Base-by-base conservation (phyloP, 768 basidiomycete species). In the Podaxis rugospora region DNA sequence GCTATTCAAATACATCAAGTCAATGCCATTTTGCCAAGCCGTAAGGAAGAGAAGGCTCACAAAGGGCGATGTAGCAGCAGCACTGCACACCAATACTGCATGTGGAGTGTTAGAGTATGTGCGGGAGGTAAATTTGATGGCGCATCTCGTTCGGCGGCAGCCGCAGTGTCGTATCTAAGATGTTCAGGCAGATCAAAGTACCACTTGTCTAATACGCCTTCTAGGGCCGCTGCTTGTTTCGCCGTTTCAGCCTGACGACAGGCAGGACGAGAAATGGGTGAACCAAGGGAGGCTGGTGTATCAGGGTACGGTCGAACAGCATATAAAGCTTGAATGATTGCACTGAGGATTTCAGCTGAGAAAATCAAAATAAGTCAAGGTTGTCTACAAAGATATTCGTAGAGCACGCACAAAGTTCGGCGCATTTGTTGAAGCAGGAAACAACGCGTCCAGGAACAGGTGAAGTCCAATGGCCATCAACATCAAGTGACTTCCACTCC, bases 41-140 rank as follows among this genome's bases (percentile, higher is more conserved):
- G 7, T 27, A 51, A 54, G 59, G 23, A 55, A 50, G 42, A 37
- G 51, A 44, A 54, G 23, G 77, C 88, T 74, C 70, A 91, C 89
- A 92, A 92, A 10, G 90, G 90, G 16, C 90, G 83, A 70, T 92
- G 90, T 53, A 92, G 72, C 28, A 93, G 68, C 35, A 93, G 69
- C 23, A 87, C 84, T 10, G 89, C 83, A 68, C 88, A 90, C 91
- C 91, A 93, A 67, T 92, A 92, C 67, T 90, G 88, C 89, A 92
- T 88, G 68, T 92, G 90, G 53, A 93, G 74, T 42, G 87, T 88
- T 59, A 92, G 73, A 25, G 90, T 73, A 64, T 90, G 86, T 3
- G 90, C 42, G 3, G 52, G 59, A 49, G 52, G 59, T 13, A 61
- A 16, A 23, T 16, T 54, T 6, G 89, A 1, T 80, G 80, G 5